These are phyloP conservation scores for Auricularia sp. DNA, from an alignment of 768 basidiomycete genomes.

Conservation along the genomic window DNA sequence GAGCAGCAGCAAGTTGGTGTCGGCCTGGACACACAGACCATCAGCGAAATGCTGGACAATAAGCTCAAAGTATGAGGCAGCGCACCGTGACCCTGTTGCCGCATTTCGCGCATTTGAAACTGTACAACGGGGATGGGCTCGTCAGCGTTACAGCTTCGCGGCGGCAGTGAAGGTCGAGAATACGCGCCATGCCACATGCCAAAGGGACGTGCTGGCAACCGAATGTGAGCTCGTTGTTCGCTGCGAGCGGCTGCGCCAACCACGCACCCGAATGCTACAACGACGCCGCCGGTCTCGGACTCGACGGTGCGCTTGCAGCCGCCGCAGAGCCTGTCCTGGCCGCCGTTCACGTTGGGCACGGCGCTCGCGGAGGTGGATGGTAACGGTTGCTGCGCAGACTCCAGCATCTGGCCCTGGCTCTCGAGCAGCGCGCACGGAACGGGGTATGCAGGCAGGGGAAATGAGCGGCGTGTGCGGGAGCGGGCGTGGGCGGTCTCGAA, in stretches of 20 bases:
- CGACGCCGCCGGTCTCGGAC: constrained; percentile 72
- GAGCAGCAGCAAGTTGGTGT: constrained; percentile 92
- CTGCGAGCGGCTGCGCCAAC: background rate
- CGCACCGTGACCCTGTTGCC: constrained; percentile 60
- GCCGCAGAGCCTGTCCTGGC: constrained; percentile 54
- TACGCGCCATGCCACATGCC: constrained; percentile 70
- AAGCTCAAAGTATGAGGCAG: background rate
- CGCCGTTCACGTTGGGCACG: background rate
- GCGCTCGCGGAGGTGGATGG: background rate
- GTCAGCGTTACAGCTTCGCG: background rate
- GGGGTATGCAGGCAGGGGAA: too few relatives aligned
- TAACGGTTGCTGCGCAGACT: background rate
- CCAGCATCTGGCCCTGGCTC: background rate
- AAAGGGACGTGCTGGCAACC: constrained; percentile 69
- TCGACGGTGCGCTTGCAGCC: constrained; percentile 77
- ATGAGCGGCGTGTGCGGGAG: too few relatives aligned
- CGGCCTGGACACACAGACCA: constrained; percentile 34
- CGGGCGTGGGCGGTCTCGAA: too few relatives aligned
- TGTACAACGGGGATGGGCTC: constrained; percentile 15
- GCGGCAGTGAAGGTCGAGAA: background rate
- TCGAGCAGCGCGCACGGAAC: too few relatives aligned
- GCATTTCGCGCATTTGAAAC: constrained; percentile 96
- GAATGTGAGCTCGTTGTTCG: background rate
- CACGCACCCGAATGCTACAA: constrained; percentile 91
- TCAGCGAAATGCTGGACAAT: constrained; percentile 4